These are phyloP conservation scores for Russula brevipes DNA, from an alignment of 768 basidiomycete species.

Conservation along the genomic window DNA sequence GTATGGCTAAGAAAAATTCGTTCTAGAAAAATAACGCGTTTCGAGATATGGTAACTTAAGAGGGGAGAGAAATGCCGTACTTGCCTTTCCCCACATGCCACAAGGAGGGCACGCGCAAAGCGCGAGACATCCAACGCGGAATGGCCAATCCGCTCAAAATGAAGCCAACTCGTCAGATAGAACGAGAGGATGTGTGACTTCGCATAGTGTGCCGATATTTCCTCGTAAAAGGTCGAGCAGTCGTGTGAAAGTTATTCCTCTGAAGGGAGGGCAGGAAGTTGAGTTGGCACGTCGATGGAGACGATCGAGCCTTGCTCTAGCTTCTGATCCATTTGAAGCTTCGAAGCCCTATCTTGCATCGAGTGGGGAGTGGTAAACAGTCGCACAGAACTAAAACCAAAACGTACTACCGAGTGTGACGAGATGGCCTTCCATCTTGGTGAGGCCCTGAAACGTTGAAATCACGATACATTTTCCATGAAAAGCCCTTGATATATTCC, in stretches of 20 bases:
- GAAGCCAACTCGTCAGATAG: constrained; percentile 67
- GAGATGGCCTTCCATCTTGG: constrained; percentile 59
- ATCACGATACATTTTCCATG: constrained; percentile 44
- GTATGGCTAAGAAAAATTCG: constrained; percentile 51
- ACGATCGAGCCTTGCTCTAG: constrained; percentile 33
- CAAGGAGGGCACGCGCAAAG: constrained; percentile 52
- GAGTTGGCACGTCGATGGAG: constrained; percentile 50
- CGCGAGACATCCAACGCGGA: constrained; percentile 46
- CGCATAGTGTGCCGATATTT: constrained; percentile 6
- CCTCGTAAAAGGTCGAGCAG: constrained; percentile 23
- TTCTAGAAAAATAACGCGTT: constrained; percentile 34
- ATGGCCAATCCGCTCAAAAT: constrained; percentile 67
- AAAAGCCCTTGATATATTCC: constrained; percentile 44
- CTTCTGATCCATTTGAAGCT: constrained; percentile 17
- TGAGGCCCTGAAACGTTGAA: constrained; percentile 51
- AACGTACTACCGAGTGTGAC: constrained; percentile 51
- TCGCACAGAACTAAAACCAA: background rate
- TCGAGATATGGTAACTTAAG: background rate
- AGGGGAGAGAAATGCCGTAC: background rate
- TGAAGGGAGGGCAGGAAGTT: constrained; percentile 28
- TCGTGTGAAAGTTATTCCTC: constrained; percentile 22
- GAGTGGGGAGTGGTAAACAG: too few relatives aligned
- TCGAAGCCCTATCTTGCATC: constrained; percentile 1
- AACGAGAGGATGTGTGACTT: constrained; percentile 37
- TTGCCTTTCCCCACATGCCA: constrained; percentile 53